Conservation (phyloP, 1,139 yeast genomes). For the Magnusiomyces clavatus region DNA sequence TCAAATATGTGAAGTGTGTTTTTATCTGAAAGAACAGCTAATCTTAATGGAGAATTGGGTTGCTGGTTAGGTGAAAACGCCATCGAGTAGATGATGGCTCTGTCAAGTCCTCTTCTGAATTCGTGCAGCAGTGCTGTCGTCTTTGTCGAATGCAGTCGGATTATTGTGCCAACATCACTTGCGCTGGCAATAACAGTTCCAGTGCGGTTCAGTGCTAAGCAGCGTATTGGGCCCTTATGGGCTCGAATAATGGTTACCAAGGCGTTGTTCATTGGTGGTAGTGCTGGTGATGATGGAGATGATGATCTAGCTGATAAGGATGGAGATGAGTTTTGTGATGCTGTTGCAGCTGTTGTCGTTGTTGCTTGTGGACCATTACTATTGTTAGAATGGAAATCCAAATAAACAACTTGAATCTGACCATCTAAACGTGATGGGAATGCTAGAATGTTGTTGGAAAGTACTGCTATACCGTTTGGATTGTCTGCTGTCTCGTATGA, state of each 20-base stretch:
- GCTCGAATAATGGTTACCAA: conserved; percentile 73
- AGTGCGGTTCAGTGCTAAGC: conserved; percentile 58
- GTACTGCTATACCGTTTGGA: conserved; percentile 60
- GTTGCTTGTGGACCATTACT: not conserved
- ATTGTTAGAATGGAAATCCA: conserved; percentile 38
- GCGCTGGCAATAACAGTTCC: conserved; percentile 85
- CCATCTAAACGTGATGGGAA: conserved; percentile 59
- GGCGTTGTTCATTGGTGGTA: conserved; percentile 36
- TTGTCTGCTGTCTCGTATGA: conserved; percentile 67
- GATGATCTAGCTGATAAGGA: not conserved
- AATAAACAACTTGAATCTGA: conserved; percentile 71
- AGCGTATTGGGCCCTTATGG: conserved; percentile 63
- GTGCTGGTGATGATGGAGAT: not conserved
- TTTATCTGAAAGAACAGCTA: conserved; percentile 85
- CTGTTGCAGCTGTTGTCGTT: not conserved
- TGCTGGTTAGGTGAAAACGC: conserved; percentile 52
- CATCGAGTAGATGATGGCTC: conserved; percentile 75
- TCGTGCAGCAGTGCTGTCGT: conserved; percentile 70
- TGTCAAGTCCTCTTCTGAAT: conserved; percentile 81
- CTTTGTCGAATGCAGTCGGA: conserved; percentile 67
- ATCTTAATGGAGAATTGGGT: conserved; percentile 28
- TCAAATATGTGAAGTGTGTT: conserved; percentile 81
- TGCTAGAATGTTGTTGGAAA: conserved; percentile 50
- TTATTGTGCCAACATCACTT: conserved; percentile 78
- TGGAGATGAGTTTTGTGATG: not conserved